A percentile compares a stretch with the other conserved stretches of the same genome.
These are phyloP conservation scores for Xylaria bambusicola DNA, from an alignment of 495 filamentous ascomycete species.

Conservation along the genomic window DNA sequence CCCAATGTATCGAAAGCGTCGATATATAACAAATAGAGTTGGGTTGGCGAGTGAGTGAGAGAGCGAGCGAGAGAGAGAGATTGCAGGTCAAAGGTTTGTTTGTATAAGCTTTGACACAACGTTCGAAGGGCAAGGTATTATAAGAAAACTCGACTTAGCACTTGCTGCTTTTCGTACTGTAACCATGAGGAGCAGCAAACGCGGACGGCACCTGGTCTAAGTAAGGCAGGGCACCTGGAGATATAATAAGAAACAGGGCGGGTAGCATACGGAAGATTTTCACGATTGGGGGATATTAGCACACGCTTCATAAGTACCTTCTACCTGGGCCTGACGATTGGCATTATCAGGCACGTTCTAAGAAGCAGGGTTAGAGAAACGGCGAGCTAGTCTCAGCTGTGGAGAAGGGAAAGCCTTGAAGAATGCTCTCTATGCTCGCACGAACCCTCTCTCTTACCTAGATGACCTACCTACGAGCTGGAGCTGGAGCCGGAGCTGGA, in stretches of 20 bases:
- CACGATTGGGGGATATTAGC: slow-evolving; percentile 19
- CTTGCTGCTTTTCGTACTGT: background rate
- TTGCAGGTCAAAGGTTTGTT: background rate
- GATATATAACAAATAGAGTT: no score
- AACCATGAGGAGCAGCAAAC: background rate
- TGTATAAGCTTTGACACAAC: background rate
- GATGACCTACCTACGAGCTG: no score
- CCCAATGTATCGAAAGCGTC: background rate
- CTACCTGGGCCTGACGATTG: slow-evolving; percentile 6
- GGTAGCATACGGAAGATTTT: slow-evolving; percentile 35
- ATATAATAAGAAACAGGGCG: slow-evolving; percentile 26
- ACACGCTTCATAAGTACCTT: slow-evolving; percentile 15
- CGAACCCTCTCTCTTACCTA: slow-evolving; percentile 5
- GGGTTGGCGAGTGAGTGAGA: no score
- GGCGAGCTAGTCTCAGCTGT: slow-evolving; percentile 17
- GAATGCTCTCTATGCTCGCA: slow-evolving; percentile 11
- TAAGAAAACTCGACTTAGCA: background rate
- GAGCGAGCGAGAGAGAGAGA: background rate
- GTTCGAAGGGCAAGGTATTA: background rate
- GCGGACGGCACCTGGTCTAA: slow-evolving; percentile 1
- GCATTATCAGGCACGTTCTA: slow-evolving; percentile 14
- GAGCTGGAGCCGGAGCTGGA: background rate
- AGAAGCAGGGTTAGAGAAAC: slow-evolving; percentile 16
- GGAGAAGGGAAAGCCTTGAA: slow-evolving; percentile 16
- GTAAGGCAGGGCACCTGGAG: slow-evolving; percentile 12